Percentiles rank a stretch among this genome's conserved stretches.
These are phyloP conservation scores for Neospermospora avenae DNA, from an alignment of 2,329 filamentous ascomycete species.

Conservation along the genomic window DNA sequence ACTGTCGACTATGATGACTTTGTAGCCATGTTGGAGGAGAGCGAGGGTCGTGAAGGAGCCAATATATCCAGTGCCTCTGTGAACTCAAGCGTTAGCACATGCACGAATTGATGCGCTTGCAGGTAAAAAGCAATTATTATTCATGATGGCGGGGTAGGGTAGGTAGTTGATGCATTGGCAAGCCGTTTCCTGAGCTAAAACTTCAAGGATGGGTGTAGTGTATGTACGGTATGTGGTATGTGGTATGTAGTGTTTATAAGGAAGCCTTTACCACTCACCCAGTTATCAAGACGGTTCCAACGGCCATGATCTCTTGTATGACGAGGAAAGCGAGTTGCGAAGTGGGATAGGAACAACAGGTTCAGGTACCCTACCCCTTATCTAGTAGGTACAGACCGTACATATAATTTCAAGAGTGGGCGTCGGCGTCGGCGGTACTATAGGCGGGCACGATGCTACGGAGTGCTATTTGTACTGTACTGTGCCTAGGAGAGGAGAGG, in stretches of 20 bases:
- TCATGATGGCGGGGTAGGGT: slow-evolving; percentile 1
- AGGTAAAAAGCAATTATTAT: neutral
- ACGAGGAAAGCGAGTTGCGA: neutral
- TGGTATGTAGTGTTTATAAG: too few species aligned
- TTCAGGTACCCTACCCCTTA: too few species aligned
- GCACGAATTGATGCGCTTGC: neutral
- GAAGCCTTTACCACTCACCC: slow-evolving; percentile 60
- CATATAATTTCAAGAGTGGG: too few species aligned
- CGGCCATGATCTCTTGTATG: slow-evolving; percentile 55
- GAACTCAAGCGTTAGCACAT: slow-evolving; percentile 27
- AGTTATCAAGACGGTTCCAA: slow-evolving; percentile 86
- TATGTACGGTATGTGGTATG: too few species aligned
- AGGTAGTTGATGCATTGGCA: neutral
- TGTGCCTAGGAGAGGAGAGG: too few species aligned
- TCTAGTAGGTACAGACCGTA: too few species aligned
- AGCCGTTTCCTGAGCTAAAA: too few species aligned
- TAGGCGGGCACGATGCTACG: too few species aligned
- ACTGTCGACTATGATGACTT: slow-evolving; percentile 94
- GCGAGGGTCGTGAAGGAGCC: slow-evolving; percentile 94
- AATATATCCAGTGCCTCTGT: slow-evolving; percentile 96
- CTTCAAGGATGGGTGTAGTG: too few species aligned
- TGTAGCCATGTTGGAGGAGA: slow-evolving; percentile 89
- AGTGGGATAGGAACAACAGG: neutral
- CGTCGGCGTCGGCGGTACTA: too few species aligned
- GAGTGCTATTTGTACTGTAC: too few species aligned